A percentile compares a stretch with the other conserved stretches of the same genome.
Evolutionary conservation across 108 stramenopile genomes (phyloP).

Genomic region (Aureococcus anophagefferens): DNA sequence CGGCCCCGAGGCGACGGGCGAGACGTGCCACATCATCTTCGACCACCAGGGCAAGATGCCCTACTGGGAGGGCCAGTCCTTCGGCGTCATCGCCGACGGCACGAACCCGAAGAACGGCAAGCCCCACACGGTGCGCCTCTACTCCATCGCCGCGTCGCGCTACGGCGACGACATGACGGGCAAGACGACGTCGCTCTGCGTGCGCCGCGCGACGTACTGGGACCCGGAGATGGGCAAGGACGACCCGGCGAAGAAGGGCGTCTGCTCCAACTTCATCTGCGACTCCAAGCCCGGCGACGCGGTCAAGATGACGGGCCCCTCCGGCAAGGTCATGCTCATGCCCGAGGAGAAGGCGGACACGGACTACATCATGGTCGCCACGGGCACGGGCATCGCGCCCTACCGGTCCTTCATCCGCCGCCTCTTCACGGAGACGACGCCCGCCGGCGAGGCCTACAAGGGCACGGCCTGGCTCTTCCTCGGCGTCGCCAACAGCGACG

Average conservation of each 20-base stretch:
- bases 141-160: slow-evolving; percentile 93
- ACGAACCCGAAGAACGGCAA: slow-evolving; percentile 81
- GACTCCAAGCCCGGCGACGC: slow-evolving; percentile 80
- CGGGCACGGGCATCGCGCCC: slow-evolving; percentile 94
- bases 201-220: slow-evolving; percentile 90
- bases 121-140: slow-evolving; percentile 87
- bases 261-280: slow-evolving; percentile 97
- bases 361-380: slow-evolving; percentile 96
- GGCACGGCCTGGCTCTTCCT: slow-evolving; percentile 95
- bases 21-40: slow-evolving; percentile 97
- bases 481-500: slow-evolving; percentile 90
- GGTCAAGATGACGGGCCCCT: slow-evolving; percentile 81
- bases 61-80: slow-evolving; percentile 97
- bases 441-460: slow-evolving; percentile 76
- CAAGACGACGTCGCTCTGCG: slow-evolving; percentile 86
- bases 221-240: slow-evolving; percentile 85
- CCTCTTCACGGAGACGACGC: slow-evolving; percentile 87
- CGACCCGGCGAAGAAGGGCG: slow-evolving; percentile 94
- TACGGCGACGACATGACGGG: slow-evolving; percentile 97
- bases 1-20: slow-evolving; percentile 83
- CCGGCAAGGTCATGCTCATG: slow-evolving; percentile 96
- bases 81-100: slow-evolving; percentile 92
- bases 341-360: slow-evolving; percentile 85
- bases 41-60: slow-evolving; percentile 94
- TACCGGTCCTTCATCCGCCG: slow-evolving; percentile 93